These are phyloP conservation scores for Pleurotus giganteus DNA, from an alignment of 768 basidiomycete genomes.

Conservation along the genomic window DNA sequence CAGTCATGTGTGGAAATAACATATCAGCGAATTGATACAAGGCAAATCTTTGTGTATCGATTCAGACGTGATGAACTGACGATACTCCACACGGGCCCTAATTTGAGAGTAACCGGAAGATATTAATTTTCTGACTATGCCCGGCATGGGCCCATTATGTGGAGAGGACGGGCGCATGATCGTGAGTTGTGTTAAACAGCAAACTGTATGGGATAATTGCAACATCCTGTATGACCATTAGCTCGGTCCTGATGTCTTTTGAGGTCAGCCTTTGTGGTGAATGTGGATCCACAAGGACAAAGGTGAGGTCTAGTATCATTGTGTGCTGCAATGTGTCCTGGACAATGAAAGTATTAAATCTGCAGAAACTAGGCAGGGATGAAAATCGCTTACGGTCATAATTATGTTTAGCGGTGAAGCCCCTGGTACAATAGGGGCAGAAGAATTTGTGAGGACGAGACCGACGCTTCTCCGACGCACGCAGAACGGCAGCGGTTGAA, in stretches of 20 bases:
- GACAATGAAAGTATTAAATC: neutral
- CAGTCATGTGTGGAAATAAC: too few species aligned
- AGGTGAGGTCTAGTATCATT: neutral
- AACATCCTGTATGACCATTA: neutral
- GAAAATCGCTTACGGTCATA: neutral
- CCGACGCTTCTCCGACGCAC: neutral
- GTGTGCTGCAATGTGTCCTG: neutral
- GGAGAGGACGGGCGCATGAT: too few species aligned
- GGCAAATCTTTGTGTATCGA: too few species aligned
- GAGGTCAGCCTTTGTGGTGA: slow-evolving; percentile 1
- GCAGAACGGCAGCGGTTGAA: neutral
- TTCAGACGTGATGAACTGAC: too few species aligned
- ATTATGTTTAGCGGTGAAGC: slow-evolving; percentile 4
- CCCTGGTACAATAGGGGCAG: neutral
- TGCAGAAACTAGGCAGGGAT: neutral
- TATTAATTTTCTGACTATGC: too few species aligned
- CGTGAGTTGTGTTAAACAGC: too few species aligned
- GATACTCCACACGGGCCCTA: too few species aligned
- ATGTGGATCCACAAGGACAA: neutral
- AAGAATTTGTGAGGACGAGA: neutral
- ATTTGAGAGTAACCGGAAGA: too few species aligned
- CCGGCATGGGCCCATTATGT: too few species aligned
- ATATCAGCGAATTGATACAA: too few species aligned
- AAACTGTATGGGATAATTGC: too few species aligned
- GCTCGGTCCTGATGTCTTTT: neutral